Conservation (phyloP, 768 basidiomycete species). For the Pleurotus pulmonarius region DNA sequence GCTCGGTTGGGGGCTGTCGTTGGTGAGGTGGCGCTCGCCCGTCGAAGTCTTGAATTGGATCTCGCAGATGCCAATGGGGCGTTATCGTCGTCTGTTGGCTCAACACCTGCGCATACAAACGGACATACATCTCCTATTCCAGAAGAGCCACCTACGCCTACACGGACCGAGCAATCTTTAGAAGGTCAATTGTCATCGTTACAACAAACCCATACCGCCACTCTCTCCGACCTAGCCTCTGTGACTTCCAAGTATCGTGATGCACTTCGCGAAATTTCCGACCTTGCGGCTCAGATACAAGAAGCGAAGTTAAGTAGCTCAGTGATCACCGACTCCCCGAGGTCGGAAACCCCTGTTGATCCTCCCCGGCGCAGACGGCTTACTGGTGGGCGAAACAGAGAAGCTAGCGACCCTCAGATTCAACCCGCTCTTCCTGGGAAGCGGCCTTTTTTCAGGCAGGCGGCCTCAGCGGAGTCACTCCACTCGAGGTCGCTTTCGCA, state of each 20-base stretch:
- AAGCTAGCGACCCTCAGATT: slow-evolving; percentile 36
- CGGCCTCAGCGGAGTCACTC: slow-evolving; percentile 83
- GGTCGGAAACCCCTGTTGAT: slow-evolving; percentile 26
- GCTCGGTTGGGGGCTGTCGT: slow-evolving; percentile 64
- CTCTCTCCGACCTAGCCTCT: slow-evolving; percentile 73
- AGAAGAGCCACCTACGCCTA: slow-evolving; percentile 21
- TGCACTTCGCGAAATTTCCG: slow-evolving; percentile 88
- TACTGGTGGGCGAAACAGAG: slow-evolving; percentile 44
- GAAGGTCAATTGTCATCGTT: slow-evolving; percentile 67
- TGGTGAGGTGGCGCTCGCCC: slow-evolving; percentile 67
- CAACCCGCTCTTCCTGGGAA: slow-evolving; percentile 50
- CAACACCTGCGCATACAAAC: slow-evolving; percentile 15
- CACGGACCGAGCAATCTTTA: slow-evolving; percentile 32
- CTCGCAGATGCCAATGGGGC: slow-evolving; percentile 18
- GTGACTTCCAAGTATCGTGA: slow-evolving; percentile 84
- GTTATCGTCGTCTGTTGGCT: slow-evolving; percentile 20
- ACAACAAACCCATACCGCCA: slow-evolving; percentile 80
- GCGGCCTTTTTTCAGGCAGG: slow-evolving; percentile 84
- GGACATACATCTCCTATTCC: slow-evolving; percentile 21
- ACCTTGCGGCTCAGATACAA: slow-evolving; percentile 86
- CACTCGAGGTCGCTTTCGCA: slow-evolving; percentile 92
- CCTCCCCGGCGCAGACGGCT: slow-evolving; percentile 45
- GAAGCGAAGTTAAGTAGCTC: slow-evolving; percentile 72
- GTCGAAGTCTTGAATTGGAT: slow-evolving; percentile 58
- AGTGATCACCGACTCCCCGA: slow-evolving; percentile 34